A percentile compares a stretch with the other conserved stretches of the same genome.
Evolutionary conservation across 2,329 filamentous ascomycete species (phyloP).

Genomic region (Furcasterigmium furcatum): DNA sequence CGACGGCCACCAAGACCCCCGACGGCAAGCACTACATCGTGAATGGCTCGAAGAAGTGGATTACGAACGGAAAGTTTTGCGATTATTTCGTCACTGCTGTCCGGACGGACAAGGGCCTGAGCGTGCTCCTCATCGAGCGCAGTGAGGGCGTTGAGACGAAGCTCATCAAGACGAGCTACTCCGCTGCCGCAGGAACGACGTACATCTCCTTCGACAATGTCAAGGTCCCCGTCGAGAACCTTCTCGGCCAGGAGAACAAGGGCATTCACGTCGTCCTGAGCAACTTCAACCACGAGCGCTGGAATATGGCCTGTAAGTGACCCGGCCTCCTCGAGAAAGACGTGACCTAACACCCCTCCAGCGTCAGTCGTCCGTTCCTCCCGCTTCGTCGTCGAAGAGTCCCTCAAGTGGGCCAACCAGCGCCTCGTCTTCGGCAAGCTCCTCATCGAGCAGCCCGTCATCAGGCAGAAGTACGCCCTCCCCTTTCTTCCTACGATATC

Average conservation of each 20-base stretch:
- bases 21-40: constrained; percentile 72
- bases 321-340: background rate
- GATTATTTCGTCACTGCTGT: constrained; percentile 85
- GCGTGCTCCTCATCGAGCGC: constrained; percentile 71
- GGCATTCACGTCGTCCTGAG: constrained; percentile 80
- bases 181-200: constrained; percentile 72
- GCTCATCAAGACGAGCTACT: constrained; percentile 79
- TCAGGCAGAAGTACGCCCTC: constrained; percentile 66
- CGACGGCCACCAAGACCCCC: constrained; percentile 72
- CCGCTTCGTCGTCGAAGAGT: constrained; percentile 75
- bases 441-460: constrained; percentile 78
- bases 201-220: constrained; percentile 84
- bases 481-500: constrained; percentile 1
- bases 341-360: constrained; percentile 24
- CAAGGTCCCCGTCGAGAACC: constrained; percentile 75
- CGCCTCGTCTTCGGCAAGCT: constrained; percentile 80
- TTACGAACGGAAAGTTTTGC: constrained; percentile 75
- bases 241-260: constrained; percentile 80
- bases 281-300: constrained; percentile 88
- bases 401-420: constrained; percentile 85
- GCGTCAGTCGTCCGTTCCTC: constrained; percentile 61
- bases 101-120: constrained; percentile 74
- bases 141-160: constrained; percentile 74
- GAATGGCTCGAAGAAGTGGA: constrained; percentile 82
- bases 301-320: constrained; percentile 65